Conservation (phyloP, 495 filamentous ascomycete species). For the Xylaria curta region DNA sequence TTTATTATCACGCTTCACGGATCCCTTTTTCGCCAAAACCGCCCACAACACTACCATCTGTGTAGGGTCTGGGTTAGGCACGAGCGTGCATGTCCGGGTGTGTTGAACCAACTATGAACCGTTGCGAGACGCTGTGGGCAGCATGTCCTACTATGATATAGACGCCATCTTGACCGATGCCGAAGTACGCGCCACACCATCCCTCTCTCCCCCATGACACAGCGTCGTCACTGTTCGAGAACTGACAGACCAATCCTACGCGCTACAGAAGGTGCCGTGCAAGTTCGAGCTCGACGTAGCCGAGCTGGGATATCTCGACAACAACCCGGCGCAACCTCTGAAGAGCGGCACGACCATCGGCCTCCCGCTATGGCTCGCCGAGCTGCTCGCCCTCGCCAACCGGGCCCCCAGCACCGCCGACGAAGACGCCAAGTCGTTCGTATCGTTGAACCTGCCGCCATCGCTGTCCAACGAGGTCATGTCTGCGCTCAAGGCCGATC, state of each 20-base stretch:
- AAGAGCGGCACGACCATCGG: constrained; percentile 79
- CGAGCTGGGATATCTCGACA: constrained; percentile 87
- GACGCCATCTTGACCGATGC: constrained; percentile 93
- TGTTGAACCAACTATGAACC: background rate
- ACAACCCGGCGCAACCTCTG: constrained; percentile 64
- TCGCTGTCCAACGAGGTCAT: constrained; percentile 81
- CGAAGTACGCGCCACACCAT: constrained; percentile 60
- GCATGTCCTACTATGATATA: constrained; percentile 92
- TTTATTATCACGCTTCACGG: too few species aligned
- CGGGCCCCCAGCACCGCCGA: constrained; percentile 58
- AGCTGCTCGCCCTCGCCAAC: constrained; percentile 86
- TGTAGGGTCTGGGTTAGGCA: background rate
- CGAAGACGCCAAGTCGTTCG: constrained; percentile 59
- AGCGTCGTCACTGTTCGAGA: background rate
- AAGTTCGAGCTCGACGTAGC: constrained; percentile 90
- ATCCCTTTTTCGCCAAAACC: background rate
- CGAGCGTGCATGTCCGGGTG: background rate
- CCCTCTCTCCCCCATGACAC: background rate
- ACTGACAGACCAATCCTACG: background rate
- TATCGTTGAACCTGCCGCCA: constrained; percentile 81
- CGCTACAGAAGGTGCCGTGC: constrained; percentile 84
- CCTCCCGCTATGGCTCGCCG: constrained; percentile 95
- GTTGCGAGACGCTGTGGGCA: constrained; percentile 34
- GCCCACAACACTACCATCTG: background rate
- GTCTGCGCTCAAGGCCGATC: constrained; percentile 90